Base-by-base conservation (phyloP, 1,139 yeast species). In the Taiozyma sp. region DNA sequence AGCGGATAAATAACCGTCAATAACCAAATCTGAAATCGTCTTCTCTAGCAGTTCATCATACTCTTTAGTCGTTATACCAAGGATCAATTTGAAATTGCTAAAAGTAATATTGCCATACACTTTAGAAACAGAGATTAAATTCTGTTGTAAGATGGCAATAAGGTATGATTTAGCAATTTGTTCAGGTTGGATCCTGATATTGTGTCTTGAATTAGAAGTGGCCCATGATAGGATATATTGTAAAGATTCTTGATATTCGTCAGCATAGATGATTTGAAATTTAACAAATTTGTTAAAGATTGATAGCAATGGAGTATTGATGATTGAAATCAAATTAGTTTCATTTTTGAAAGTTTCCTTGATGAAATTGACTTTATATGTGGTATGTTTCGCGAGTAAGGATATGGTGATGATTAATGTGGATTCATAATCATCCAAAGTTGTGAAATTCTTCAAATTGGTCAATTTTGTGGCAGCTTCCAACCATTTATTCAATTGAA, bases 1-100 rank as follows among this genome's bases (percentile, higher is more conserved):
- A 1, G 70, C 72, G 16, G 48, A 32, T 13, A 61, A 27, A 16
- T 56, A 34, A 1, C 54, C 60, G 4, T 51, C 46, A 41, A 61
- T 51, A 16, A 62, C 56, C 57, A 59, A 54, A 14, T 56, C 57
- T 10, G 59, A 52, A 6, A 55, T 44, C 1, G 57, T 38, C 3
- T 51, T 52, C 38, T 57, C 57, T 9, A 58, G 46, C 7, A 43
- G 23, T 4, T 36, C 24, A 14, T 51, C 62, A 19, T 47, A 46
- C 3, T 44, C 41, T 6, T 29, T 56, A 53, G 12, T 47, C 2
- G 6, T 9, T 13, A 54, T 19, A n/a, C 44, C 32, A 14, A 54
- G 38, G 14, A 57, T 46, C 5, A 54, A 49, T 1, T 53, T 48
- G 42, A 60, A 55, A 6, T 53, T 52, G 3, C 43, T 29, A 4